These are phyloP conservation scores for Candida ponderosae DNA, from an alignment of 805 yeast genomes.

Conservation along the genomic window DNA sequence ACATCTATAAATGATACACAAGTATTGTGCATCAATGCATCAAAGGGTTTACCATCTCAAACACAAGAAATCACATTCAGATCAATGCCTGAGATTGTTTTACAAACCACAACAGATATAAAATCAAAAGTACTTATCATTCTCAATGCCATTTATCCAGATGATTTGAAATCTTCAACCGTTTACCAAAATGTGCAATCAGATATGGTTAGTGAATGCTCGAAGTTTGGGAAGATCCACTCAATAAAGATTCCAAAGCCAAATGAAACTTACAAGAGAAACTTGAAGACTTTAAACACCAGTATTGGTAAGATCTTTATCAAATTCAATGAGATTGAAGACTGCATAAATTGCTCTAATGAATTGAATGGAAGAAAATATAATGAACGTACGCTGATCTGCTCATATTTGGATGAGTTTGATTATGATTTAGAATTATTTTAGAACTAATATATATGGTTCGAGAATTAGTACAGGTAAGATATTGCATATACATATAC, in stretches of 20 bases:
- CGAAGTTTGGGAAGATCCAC: constrained; percentile 42
- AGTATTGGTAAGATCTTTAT: constrained; percentile 71
- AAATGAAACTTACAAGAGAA: constrained; percentile 30
- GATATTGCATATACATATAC: too few relatives aligned
- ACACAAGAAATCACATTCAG: constrained; percentile 17
- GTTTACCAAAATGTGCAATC: constrained; percentile 40
- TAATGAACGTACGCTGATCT: constrained; percentile 60
- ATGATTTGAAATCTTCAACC: constrained; percentile 48
- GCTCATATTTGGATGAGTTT: constrained; percentile 49
- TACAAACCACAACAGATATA: background rate
- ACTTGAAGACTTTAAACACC: constrained; percentile 36
- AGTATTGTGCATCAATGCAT: constrained; percentile 29
- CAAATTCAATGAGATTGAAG: constrained; percentile 45
- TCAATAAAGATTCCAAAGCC: constrained; percentile 58
- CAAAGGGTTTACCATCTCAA: constrained; percentile 21
- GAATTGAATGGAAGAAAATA: constrained; percentile 59
- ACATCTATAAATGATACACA: constrained; percentile 27
- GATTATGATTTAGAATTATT: constrained; percentile 41
- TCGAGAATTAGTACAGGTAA: background rate
- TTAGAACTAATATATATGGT: constrained; percentile 1
- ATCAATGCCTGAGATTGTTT: constrained; percentile 12
- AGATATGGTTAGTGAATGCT: constrained; percentile 44
- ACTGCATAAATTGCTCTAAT: constrained; percentile 47
- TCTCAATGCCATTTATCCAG: constrained; percentile 56
- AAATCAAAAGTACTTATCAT: constrained; percentile 50